Evolutionary conservation across 768 basidiomycete species (phyloP).

Genomic region (Megacollybia marginata): DNA sequence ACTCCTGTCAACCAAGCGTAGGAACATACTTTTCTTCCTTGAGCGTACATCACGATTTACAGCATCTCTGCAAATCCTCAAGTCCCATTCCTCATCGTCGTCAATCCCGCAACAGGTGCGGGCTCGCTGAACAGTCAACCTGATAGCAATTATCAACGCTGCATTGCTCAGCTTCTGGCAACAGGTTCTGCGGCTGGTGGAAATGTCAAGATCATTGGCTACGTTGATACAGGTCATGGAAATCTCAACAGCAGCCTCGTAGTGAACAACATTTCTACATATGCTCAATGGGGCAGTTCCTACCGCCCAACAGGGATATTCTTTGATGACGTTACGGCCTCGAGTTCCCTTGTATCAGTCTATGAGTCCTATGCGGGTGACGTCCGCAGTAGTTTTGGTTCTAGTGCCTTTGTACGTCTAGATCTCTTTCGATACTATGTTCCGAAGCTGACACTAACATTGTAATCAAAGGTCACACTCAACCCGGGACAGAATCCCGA

Average conservation of each 20-base stretch:
- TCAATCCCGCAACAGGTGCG: slow-evolving; percentile 20
- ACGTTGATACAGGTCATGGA: neutral
- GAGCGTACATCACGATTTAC: neutral
- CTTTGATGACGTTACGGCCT: neutral
- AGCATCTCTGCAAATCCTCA: neutral
- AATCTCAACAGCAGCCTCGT: neutral
- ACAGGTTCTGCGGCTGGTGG: slow-evolving; percentile 2
- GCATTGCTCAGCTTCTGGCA: slow-evolving; percentile 15
- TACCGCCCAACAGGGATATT: neutral
- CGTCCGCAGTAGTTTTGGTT: no score
- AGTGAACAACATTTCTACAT: neutral
- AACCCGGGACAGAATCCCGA: neutral
- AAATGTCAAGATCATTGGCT: slow-evolving; percentile 6
- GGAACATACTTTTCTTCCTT: slow-evolving; percentile 12
- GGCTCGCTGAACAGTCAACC: no score
- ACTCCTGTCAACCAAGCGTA: slow-evolving; percentile 8
- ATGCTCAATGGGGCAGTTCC: neutral
- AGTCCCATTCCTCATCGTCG: slow-evolving; percentile 15
- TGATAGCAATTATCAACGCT: slow-evolving; percentile 14
- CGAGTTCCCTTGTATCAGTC: slow-evolving; percentile 2
- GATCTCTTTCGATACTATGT: neutral
- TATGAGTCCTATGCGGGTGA: neutral
- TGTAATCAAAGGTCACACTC: neutral
- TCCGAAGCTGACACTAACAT: no score
- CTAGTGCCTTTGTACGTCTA: neutral